Percentiles rank a stretch among this genome's conserved stretches.
Evolutionary conservation across 306 rosid species (phyloP).

Genomic region (Trifolium pratense): DNA sequence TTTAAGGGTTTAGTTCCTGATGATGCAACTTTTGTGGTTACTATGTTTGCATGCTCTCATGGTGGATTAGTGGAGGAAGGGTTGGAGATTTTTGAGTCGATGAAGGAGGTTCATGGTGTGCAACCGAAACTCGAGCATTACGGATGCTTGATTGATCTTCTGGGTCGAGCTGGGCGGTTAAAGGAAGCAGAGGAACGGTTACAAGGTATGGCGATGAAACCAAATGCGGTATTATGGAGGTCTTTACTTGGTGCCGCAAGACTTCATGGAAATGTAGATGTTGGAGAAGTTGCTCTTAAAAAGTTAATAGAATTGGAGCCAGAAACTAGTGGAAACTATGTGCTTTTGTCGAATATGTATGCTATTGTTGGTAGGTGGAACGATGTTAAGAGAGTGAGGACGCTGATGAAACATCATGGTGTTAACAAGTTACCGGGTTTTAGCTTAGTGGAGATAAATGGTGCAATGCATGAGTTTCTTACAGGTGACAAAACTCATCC

Average conservation of each 20-base stretch:
- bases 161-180: conserved; percentile 53
- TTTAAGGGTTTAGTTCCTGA: conserved; percentile 44
- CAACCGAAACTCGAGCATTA: conserved; percentile 54
- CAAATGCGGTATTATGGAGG: conserved; percentile 56
- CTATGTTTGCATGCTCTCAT: conserved; percentile 56
- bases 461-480: conserved; percentile 58
- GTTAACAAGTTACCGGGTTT: conserved; percentile 55
- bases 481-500: conserved; percentile 53
- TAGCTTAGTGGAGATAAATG: conserved; percentile 53
- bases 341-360: conserved; percentile 57
- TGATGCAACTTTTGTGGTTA: conserved; percentile 49
- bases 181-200: conserved; percentile 53
- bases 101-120: conserved; percentile 39
- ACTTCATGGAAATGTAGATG: conserved; percentile 48
- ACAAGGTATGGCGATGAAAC: conserved; percentile 52
- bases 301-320: conserved; percentile 53
- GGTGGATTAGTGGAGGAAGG: conserved; percentile 53
- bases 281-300: conserved; percentile 51
- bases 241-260: conserved; percentile 60
- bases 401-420: conserved; percentile 50
- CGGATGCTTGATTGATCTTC: conserved; percentile 52
- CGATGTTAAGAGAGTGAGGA: conserved; percentile 55
- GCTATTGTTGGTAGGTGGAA: conserved; percentile 50
- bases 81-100: conserved; percentile 46
- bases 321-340: conserved; percentile 55